Evolutionary conservation across 1,139 yeast species (phyloP).

Genomic region (Taiozyma sp.): DNA sequence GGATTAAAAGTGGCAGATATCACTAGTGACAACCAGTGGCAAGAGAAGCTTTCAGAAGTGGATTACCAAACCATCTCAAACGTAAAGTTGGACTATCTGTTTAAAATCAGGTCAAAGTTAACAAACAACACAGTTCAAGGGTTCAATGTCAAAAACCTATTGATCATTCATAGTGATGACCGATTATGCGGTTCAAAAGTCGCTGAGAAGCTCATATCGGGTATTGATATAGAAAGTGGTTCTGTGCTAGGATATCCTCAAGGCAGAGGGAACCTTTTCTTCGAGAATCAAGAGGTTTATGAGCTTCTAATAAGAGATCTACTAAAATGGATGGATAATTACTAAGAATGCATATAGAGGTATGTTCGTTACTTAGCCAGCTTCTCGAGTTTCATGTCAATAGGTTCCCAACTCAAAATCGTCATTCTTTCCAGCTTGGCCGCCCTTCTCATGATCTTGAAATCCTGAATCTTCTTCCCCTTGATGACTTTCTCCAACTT

Average conservation of each 20-base stretch:
- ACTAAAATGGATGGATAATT: constrained; percentile 13
- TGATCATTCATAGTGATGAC: constrained; percentile 15
- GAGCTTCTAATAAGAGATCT: constrained; percentile 13
- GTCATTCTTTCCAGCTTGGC: constrained; percentile 7
- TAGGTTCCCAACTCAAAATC: constrained; percentile 12
- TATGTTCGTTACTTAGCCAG: background rate
- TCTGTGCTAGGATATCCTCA: constrained; percentile 10
- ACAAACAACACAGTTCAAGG: constrained; percentile 1
- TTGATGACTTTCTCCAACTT: constrained; percentile 5
- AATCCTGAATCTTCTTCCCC: background rate
- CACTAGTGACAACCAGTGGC: constrained; percentile 12
- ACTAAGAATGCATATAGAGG: background rate
- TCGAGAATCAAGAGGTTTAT: constrained; percentile 16
- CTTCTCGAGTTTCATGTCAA: constrained; percentile 1
- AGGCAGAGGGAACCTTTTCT: constrained; percentile 10
- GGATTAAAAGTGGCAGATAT: constrained; percentile 3
- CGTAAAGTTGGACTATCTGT: background rate
- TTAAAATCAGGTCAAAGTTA: constrained; percentile 1
- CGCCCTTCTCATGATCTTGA: constrained; percentile 10
- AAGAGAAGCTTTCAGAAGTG: constrained; percentile 3
- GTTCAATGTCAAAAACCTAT: constrained; percentile 12
- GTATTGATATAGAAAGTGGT: constrained; percentile 10
- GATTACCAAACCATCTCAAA: constrained; percentile 1
- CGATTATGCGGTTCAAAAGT: constrained; percentile 4
- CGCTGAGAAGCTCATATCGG: constrained; percentile 6